Percentiles rank a stretch among this genome's conserved stretches.
Conservation (phyloP, 2,329 filamentous ascomycete genomes). For the Pseudogymnoascus sp. region DNA sequence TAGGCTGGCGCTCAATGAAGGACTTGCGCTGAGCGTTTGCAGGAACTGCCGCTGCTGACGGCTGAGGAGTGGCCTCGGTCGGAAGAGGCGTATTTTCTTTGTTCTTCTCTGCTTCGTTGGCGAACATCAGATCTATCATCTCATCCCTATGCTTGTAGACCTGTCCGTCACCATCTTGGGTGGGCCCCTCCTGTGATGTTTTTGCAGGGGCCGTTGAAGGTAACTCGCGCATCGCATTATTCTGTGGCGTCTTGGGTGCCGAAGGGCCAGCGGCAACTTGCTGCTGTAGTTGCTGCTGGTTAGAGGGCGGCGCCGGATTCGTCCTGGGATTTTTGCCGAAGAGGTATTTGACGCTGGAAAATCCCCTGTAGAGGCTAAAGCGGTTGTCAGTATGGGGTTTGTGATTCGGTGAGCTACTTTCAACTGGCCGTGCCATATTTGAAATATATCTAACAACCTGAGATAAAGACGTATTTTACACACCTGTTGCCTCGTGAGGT, state of each 20-base stretch:
- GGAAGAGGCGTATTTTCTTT: slow-evolving; percentile 23
- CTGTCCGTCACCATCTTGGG: neutral
- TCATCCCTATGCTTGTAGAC: no score
- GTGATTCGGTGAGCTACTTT: neutral
- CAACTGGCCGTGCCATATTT: neutral
- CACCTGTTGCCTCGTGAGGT: slow-evolving; percentile 14
- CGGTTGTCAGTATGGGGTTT: neutral
- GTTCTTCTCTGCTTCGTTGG: slow-evolving; percentile 19
- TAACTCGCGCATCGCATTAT: neutral
- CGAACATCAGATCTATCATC: neutral
- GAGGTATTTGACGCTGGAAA: neutral
- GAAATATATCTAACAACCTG: neutral
- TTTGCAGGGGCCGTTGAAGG: slow-evolving; percentile 2
- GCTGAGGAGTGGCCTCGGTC: neutral
- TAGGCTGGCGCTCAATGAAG: slow-evolving; percentile 18
- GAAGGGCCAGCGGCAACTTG: neutral
- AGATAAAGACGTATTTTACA: neutral
- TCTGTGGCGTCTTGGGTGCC: neutral
- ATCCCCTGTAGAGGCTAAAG: neutral
- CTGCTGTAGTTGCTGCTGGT: neutral
- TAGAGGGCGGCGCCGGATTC: neutral
- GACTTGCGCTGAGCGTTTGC: slow-evolving; percentile 11
- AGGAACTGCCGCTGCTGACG: neutral
- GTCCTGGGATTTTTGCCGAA: neutral
- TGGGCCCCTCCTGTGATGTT: neutral